A percentile compares a stretch with the other conserved stretches of the same genome.
Conservation (phyloP, 2,329 filamentous ascomycete genomes). For the Geosmithia morbida region DNA sequence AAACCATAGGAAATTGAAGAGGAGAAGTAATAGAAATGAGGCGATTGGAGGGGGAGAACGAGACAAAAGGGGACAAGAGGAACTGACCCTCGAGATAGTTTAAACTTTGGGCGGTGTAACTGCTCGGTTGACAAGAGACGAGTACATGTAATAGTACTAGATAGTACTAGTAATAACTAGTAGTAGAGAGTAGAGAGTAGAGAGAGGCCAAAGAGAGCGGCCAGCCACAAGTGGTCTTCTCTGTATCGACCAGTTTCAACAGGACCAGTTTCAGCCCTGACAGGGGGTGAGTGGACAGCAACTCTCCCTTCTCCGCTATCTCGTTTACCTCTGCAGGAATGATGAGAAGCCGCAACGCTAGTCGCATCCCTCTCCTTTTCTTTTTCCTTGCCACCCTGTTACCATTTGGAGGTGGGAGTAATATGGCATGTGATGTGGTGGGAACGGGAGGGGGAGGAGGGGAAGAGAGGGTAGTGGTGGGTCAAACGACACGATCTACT, state of each 20-base stretch:
- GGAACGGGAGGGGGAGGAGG: too few relatives aligned
- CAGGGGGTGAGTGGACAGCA: background rate
- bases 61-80: background rate
- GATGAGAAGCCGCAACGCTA: background rate
- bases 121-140: background rate
- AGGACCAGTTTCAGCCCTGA: background rate
- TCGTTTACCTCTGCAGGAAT: background rate
- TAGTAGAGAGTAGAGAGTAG: too few relatives aligned
- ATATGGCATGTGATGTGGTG: too few relatives aligned
- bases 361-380: too few relatives aligned
- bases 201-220: background rate
- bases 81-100: background rate
- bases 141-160: background rate
- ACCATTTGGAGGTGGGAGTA: too few relatives aligned
- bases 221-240: background rate
- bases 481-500: background rate
- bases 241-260: background rate
- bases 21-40: background rate
- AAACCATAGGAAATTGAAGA: background rate
- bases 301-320: background rate
- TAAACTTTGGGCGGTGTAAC: slow-evolving; percentile 1
- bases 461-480: too few relatives aligned
- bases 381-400: too few relatives aligned
- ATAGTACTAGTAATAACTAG: too few relatives aligned
- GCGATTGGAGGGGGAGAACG: slow-evolving; percentile 1